Conservation (phyloP, 106 monocot species). For the Dioscorea alata region DNA sequence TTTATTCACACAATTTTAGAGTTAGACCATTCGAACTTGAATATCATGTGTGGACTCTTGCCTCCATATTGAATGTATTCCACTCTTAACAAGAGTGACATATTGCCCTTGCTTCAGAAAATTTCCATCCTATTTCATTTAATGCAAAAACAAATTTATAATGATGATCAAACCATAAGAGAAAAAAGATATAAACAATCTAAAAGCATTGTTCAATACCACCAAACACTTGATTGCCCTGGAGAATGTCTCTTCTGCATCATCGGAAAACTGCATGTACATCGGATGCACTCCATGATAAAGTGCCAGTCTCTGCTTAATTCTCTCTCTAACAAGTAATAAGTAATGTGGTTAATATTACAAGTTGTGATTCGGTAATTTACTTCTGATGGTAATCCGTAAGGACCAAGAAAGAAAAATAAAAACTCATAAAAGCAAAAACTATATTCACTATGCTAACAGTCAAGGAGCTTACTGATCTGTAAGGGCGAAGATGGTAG, state of each 20-base stretch:
- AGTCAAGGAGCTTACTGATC: conserved; percentile 51
- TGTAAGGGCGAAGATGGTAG: conserved; percentile 85
- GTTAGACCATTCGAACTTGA: conserved; percentile 62
- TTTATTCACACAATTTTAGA: conserved; percentile 8
- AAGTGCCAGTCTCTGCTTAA: conserved; percentile 82
- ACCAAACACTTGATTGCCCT: conserved; percentile 60
- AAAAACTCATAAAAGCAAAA: not conserved
- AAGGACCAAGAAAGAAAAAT: not conserved
- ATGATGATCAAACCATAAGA: not conserved
- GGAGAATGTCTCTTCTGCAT: conserved; percentile 93
- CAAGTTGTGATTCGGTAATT: not conserved
- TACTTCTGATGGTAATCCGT: not conserved
- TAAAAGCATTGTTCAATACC: conserved; percentile 31
- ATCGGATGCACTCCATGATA: conserved; percentile 85
- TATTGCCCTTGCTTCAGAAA: conserved; percentile 55
- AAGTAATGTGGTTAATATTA: not conserved
- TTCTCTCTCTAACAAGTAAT: conserved; percentile 47
- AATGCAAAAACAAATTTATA: not conserved
- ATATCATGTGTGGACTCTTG: conserved; percentile 80
- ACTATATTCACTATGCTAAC: not conserved
- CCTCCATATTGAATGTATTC: conserved; percentile 75
- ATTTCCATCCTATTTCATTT: conserved; percentile 26
- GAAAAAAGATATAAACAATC: not conserved
- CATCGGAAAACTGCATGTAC: conserved; percentile 65
- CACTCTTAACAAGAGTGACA: conserved; percentile 91